Percentiles rank a stretch among this genome's conserved stretches.
phyloP scores from a whole-genome alignment of 352 stramenopile species.

The Phytophthora tubulina region DNA sequence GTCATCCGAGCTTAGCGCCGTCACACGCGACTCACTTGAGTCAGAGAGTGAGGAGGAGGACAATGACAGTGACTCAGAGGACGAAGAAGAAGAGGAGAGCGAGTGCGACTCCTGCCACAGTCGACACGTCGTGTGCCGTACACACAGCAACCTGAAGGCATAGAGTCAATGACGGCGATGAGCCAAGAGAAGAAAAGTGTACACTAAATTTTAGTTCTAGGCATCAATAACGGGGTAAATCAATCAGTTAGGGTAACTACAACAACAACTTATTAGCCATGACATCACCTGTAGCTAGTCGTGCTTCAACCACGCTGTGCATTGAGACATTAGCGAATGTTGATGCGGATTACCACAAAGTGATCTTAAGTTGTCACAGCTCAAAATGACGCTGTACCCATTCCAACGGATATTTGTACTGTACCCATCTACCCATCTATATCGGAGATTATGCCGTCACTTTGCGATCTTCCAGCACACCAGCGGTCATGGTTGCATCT shows the following conservation, averaged over 20 bases:
- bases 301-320: background rate
- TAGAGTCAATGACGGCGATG: constrained; percentile 4
- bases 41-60: constrained; percentile 26
- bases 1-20: constrained; percentile 41
- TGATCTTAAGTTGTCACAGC: background rate
- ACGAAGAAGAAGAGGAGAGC: constrained; percentile 30
- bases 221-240: constrained; percentile 5
- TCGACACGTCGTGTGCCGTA: constrained; percentile 43
- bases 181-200: constrained; percentile 6
- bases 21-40: constrained; percentile 39
- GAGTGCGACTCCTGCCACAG: constrained; percentile 48
- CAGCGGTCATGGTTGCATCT: constrained; percentile 17
- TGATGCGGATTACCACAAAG: background rate
- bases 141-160: constrained; percentile 33
- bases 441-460: background rate
- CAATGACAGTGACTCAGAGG: constrained; percentile 24
- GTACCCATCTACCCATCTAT: constrained; percentile 12
- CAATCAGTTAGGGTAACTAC: background rate
- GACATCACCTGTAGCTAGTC: constrained; percentile 2
- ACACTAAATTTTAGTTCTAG: constrained; percentile 17
- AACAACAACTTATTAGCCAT: background rate
- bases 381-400: background rate
- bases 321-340: background rate
- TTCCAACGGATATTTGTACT: constrained; percentile 22
- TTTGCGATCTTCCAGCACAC: constrained; percentile 7